A percentile compares a stretch with the other conserved stretches of the same genome.
Evolutionary conservation across 257 asterid genomes (phyloP).

Genomic region (Nicotiana tabacum): DNA sequence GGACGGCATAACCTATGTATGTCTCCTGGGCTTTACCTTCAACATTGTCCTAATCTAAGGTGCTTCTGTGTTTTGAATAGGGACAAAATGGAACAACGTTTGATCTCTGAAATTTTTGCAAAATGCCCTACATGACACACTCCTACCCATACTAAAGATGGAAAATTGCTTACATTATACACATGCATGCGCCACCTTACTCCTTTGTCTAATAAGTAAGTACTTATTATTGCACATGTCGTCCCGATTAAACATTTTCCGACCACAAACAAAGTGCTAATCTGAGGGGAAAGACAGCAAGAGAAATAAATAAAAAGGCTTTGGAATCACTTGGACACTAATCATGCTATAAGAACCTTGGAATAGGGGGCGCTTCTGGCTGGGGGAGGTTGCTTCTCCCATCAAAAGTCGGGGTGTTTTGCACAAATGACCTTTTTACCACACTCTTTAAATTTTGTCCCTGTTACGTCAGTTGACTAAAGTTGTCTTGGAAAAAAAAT

Average conservation of each 20-base stretch:
- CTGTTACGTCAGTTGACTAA: background rate
- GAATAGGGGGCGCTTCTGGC: background rate
- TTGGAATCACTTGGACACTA: background rate
- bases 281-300: background rate
- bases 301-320: background rate
- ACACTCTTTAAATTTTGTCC: background rate
- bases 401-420: too few relatives aligned
- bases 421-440: too few relatives aligned
- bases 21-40: background rate
- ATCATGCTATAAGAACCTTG: background rate
- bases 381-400: background rate
- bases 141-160: background rate
- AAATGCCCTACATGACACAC: constrained; percentile 3
- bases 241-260: background rate
- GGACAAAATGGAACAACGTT: background rate
- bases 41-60: constrained; percentile 1
- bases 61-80: background rate
- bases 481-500: background rate
- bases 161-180: background rate
- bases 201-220: background rate
- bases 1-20: too few relatives aligned
- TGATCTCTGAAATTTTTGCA: background rate
- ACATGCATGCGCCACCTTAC: background rate
- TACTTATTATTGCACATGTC: constrained; percentile 8
- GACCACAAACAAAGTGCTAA: constrained; percentile 3